Percentiles rank a stretch among this genome's conserved stretches.
These are phyloP conservation scores for Xylogone sp. DNA, from an alignment of 2,329 filamentous ascomycete species.

Conservation along the genomic window DNA sequence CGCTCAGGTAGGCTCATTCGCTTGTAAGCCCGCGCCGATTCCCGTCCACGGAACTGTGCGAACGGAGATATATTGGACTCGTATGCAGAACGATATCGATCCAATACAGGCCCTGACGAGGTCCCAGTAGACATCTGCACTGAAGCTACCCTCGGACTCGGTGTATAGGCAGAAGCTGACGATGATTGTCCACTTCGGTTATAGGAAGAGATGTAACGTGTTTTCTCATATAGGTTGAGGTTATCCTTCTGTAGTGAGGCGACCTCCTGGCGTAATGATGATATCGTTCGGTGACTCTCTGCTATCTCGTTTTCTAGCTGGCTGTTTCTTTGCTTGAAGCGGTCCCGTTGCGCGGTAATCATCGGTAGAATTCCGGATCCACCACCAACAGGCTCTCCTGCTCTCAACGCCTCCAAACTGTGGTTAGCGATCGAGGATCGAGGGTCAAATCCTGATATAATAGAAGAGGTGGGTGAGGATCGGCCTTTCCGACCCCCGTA, in stretches of 20 bases:
- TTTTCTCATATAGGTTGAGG: conserved; percentile 94
- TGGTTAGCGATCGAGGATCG: conserved; percentile 43
- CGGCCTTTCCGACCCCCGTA: conserved; percentile 59
- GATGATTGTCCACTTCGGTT: conserved; percentile 64
- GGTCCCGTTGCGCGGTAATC: conserved; percentile 96
- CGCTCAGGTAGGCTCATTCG: conserved; percentile 91
- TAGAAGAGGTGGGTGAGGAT: conserved; percentile 90
- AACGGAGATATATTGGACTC: conserved; percentile 95
- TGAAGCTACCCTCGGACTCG: conserved; percentile 73
- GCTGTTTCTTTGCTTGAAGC: conserved; percentile 93
- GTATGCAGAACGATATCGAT: conserved; percentile 88
- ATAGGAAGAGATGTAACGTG: conserved; percentile 91
- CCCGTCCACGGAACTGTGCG: conserved; percentile 89
- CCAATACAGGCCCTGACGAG: conserved; percentile 64
- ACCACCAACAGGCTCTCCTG: conserved; percentile 63
- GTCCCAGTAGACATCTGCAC: conserved; percentile 57
- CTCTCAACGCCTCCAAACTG: conserved; percentile 53
- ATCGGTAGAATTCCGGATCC: conserved; percentile 92
- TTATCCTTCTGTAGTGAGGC: conserved; percentile 94
- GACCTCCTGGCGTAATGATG: conserved; percentile 84
- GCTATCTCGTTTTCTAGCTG: conserved; percentile 89
- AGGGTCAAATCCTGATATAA: conserved; percentile 94
- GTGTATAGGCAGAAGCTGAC: conserved; percentile 61
- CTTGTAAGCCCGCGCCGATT: conserved; percentile 85
- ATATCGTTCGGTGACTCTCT: conserved; percentile 76